Percentiles rank a stretch among this genome's conserved stretches.
phyloP scores from a whole-genome alignment of 495 filamentous ascomycete genomes.

The Neurospora sublineolata region DNA sequence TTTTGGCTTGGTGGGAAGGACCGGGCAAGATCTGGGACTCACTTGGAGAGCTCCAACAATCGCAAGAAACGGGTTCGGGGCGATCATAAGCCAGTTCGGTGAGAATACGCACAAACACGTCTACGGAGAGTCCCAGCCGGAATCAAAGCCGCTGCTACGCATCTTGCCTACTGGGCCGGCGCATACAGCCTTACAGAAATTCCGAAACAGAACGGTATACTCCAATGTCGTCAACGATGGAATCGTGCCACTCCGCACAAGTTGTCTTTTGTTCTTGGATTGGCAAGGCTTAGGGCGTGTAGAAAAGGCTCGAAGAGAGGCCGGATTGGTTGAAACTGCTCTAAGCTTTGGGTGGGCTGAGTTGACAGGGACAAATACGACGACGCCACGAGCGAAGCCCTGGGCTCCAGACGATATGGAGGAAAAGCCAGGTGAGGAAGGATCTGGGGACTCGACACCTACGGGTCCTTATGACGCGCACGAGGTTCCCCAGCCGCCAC shows the following conservation, averaged over 20 bases:
- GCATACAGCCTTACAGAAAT: slow-evolving; percentile 73
- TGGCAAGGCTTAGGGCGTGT: slow-evolving; percentile 90
- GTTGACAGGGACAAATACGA: slow-evolving; percentile 62
- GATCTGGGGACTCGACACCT: slow-evolving; percentile 16
- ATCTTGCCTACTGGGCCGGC: slow-evolving; percentile 90
- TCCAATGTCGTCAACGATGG: slow-evolving; percentile 98
- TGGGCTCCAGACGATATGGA: slow-evolving; percentile 23
- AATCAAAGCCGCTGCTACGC: slow-evolving; percentile 78
- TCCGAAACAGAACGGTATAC: slow-evolving; percentile 85
- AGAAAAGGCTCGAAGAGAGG: slow-evolving; percentile 87
- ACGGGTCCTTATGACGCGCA: slow-evolving; percentile 16
- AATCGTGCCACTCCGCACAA: slow-evolving; percentile 88
- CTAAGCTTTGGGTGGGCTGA: slow-evolving; percentile 93
- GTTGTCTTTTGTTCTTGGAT: slow-evolving; percentile 91
- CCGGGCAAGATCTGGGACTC: slow-evolving; percentile 86
- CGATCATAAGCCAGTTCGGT: slow-evolving; percentile 68
- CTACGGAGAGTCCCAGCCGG: slow-evolving; percentile 54
- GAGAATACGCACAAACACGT: slow-evolving; percentile 51
- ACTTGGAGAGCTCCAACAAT: slow-evolving; percentile 85
- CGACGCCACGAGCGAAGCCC: slow-evolving; percentile 22
- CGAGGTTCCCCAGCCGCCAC: slow-evolving; percentile 49
- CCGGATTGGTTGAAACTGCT: slow-evolving; percentile 80
- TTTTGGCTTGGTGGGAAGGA: slow-evolving; percentile 87
- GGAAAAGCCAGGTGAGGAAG: slow-evolving; percentile 11
- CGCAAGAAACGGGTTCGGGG: slow-evolving; percentile 75